These are phyloP conservation scores for Takashimella koratensis DNA, from an alignment of 1,284 basidiomycete genomes.

Conservation along the genomic window DNA sequence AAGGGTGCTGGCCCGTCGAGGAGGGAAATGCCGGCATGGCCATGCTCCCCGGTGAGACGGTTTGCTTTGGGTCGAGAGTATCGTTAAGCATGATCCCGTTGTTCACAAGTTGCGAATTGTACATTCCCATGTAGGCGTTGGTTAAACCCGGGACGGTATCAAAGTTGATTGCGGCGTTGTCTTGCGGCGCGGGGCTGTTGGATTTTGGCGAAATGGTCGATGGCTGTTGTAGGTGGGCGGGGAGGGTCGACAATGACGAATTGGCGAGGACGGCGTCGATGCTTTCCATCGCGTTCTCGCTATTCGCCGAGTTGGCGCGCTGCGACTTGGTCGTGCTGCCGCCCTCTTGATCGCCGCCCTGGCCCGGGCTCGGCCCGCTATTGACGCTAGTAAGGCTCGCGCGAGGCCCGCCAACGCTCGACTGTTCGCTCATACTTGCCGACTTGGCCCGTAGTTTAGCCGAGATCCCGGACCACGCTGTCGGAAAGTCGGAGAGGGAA, in stretches of 20 bases:
- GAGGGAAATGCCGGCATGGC: neutral
- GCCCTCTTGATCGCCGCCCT: too few species aligned
- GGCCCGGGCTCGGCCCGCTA: too few species aligned
- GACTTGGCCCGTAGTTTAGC: neutral
- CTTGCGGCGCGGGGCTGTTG: neutral
- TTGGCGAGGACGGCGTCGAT: neutral
- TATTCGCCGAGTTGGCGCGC: too few species aligned
- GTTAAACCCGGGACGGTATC: too few species aligned
- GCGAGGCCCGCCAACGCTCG: too few species aligned
- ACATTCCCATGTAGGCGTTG: too few species aligned
- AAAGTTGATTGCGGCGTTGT: neutral
- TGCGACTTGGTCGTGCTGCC: too few species aligned
- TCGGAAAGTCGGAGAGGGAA: neutral
- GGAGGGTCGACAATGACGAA: neutral
- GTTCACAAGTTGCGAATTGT: too few species aligned
- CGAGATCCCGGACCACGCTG: neutral
- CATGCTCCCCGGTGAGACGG: neutral
- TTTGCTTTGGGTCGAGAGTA: neutral
- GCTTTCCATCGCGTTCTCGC: neutral
- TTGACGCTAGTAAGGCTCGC: too few species aligned
- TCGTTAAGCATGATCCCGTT: neutral
- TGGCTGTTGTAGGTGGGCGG: too few species aligned
- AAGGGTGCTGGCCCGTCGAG: neutral
- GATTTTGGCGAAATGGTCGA: neutral
- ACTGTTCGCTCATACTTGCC: neutral